Evolutionary conservation across 352 stramenopile genomes (phyloP).

Genomic region (Phytopythium vexans): DNA sequence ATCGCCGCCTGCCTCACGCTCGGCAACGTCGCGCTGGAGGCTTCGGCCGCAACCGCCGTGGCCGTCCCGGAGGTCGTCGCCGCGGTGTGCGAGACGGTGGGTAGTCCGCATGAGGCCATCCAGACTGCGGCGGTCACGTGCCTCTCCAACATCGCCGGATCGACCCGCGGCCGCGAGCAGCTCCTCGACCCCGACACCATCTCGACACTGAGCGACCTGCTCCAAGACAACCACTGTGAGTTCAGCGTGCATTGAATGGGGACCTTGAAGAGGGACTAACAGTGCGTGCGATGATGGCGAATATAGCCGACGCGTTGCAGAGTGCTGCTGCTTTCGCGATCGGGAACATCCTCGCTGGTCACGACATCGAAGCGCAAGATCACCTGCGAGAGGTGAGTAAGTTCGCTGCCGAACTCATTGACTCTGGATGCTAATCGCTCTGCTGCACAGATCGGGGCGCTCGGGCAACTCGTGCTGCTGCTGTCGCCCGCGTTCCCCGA

Average conservation of each 20-base stretch:
- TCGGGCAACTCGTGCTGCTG: slow-evolving; percentile 58
- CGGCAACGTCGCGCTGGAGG: slow-evolving; percentile 60
- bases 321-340: slow-evolving; percentile 59
- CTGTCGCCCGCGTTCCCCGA: slow-evolving; percentile 60
- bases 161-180: slow-evolving; percentile 29
- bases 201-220: slow-evolving; percentile 35
- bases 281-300: neutral
- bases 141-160: slow-evolving; percentile 51
- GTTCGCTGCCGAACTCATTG: neutral
- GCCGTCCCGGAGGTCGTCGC: slow-evolving; percentile 34
- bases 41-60: slow-evolving; percentile 20
- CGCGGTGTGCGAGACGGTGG: slow-evolving; percentile 37
- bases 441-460: slow-evolving; percentile 27
- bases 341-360: slow-evolving; percentile 60
- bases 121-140: slow-evolving; percentile 49
- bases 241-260: neutral
- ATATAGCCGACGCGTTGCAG: slow-evolving; percentile 45
- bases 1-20: slow-evolving; percentile 57
- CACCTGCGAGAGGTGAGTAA: slow-evolving; percentile 36
- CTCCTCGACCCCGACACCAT: slow-evolving; percentile 49
- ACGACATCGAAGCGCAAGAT: slow-evolving; percentile 57
- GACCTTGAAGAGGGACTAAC: slow-evolving; percentile 7
- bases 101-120: slow-evolving; percentile 58
- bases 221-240: slow-evolving; percentile 48
- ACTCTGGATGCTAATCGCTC: neutral